phyloP scores from a whole-genome alignment of 2,329 filamentous ascomycete genomes.

The Cercospora sp. region DNA sequence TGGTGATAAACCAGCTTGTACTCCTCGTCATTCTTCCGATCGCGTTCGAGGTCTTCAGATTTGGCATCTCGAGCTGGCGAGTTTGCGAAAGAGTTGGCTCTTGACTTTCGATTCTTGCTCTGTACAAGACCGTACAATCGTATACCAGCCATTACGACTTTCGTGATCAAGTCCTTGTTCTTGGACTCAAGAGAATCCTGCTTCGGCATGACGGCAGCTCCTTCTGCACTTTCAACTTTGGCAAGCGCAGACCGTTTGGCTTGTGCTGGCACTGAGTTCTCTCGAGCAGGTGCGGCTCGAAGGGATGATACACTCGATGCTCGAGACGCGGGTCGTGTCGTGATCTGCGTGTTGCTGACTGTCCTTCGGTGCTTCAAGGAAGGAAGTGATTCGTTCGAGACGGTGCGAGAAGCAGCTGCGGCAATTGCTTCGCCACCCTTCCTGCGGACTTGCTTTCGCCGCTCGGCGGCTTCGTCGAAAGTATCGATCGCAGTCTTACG shows the following conservation, averaged over 20 bases:
- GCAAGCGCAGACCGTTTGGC: conserved; percentile 32
- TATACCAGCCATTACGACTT: conserved; percentile 56
- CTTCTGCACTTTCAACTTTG: conserved; percentile 29
- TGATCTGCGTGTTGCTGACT: conserved; percentile 29
- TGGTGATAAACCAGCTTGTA: conserved; percentile 56
- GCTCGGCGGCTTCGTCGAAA: conserved; percentile 51
- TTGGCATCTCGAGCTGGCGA: conserved; percentile 24
- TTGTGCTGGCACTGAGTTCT: conserved; percentile 23
- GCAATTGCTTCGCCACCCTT: conserved; percentile 47
- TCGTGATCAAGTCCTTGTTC: conserved; percentile 53
- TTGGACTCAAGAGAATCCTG: conserved; percentile 29
- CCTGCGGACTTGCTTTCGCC: conserved; percentile 44
- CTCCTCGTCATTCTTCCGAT: conserved; percentile 48
- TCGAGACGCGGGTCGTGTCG: conserved; percentile 32
- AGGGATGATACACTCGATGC: conserved; percentile 36
- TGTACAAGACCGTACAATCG: conserved; percentile 53
- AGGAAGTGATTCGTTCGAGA: conserved; percentile 32
- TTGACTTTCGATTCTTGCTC: conserved; percentile 38
- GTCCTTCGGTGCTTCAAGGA: conserved; percentile 37
- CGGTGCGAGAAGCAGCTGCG: conserved; percentile 40
- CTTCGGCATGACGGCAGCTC: conserved; percentile 6
- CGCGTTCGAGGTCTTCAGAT: conserved; percentile 24
- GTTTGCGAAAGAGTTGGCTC: conserved; percentile 24
- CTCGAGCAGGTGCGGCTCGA: conserved; percentile 24
- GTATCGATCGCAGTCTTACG: conserved; percentile 45